A percentile compares a stretch with the other conserved stretches of the same genome.
These are phyloP conservation scores for Alternaria brassicicola DNA, from an alignment of 2,329 filamentous ascomycete species.

Conservation along the genomic window DNA sequence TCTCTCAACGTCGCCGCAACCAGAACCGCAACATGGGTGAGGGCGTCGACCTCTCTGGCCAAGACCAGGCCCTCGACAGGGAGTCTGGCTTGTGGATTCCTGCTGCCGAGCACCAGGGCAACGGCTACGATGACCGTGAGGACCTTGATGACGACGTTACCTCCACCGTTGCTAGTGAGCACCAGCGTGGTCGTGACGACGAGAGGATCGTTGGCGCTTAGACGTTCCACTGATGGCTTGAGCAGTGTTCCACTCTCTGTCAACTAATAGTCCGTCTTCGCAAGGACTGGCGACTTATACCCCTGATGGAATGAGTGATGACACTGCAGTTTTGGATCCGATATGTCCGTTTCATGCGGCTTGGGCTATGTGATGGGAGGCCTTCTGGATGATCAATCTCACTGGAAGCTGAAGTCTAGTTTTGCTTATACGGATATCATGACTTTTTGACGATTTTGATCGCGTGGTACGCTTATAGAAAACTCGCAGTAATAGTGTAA, in stretches of 20 bases:
- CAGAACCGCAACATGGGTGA: slow-evolving; percentile 70
- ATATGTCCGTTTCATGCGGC: slow-evolving; percentile 11
- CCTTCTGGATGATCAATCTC: slow-evolving; percentile 3
- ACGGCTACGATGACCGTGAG: slow-evolving; percentile 69
- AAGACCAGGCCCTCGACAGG: slow-evolving; percentile 79
- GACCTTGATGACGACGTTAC: slow-evolving; percentile 63
- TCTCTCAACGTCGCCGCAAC: slow-evolving; percentile 77
- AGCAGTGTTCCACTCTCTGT: slow-evolving; percentile 27
- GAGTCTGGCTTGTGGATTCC: slow-evolving; percentile 83
- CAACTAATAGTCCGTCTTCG: slow-evolving; percentile 33
- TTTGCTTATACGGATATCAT: slow-evolving; percentile 11
- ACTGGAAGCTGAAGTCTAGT: neutral
- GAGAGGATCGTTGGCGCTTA: slow-evolving; percentile 49
- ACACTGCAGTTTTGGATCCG: slow-evolving; percentile 9
- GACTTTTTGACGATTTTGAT: slow-evolving; percentile 15
- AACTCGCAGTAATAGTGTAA: slow-evolving; percentile 20
- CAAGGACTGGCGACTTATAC: slow-evolving; percentile 42
- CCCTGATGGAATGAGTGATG: slow-evolving; percentile 35
- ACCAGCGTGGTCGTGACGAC: slow-evolving; percentile 55
- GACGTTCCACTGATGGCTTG: slow-evolving; percentile 23
- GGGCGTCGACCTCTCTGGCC: slow-evolving; percentile 79
- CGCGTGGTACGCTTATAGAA: slow-evolving; percentile 7
- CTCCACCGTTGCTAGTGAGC: slow-evolving; percentile 50
- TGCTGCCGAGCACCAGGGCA: slow-evolving; percentile 68
- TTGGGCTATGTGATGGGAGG: slow-evolving; percentile 16